These are phyloP conservation scores for Cyberlindnera mycetangii DNA, from an alignment of 805 yeast genomes.

Conservation along the genomic window DNA sequence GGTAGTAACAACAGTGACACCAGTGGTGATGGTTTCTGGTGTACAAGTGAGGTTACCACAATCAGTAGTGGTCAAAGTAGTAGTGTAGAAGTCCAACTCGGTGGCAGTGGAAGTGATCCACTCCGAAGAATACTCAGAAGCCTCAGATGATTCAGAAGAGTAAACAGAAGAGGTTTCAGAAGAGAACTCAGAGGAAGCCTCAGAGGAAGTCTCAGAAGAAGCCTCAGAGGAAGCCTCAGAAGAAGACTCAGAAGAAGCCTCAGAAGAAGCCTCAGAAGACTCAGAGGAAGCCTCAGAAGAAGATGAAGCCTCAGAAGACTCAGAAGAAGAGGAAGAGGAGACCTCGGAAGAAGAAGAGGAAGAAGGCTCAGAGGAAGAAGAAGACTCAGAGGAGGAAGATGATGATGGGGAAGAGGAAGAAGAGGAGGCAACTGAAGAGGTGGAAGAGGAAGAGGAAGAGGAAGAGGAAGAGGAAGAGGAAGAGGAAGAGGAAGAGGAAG, in stretches of 20 bases:
- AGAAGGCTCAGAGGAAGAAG: background rate
- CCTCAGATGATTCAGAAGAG: background rate
- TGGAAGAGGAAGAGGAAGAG: conserved; percentile 1
- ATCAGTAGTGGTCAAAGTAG: conserved; percentile 24
- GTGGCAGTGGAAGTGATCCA: conserved; percentile 30
- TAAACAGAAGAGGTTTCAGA: background rate
- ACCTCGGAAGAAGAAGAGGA: conserved; percentile 6
- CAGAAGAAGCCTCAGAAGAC: background rate
- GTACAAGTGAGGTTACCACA: conserved; percentile 19
- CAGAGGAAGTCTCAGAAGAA: conserved; percentile 8
- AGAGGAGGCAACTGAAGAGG: conserved; percentile 4
- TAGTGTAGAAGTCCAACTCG: conserved; percentile 16
- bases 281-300: conserved; percentile 7
- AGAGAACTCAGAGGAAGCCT: conserved; percentile 7
- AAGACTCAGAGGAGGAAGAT: conserved; percentile 1
- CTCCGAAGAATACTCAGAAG: conserved; percentile 1
- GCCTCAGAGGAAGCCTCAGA: conserved; percentile 7
- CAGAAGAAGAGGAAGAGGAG: conserved; percentile 9
- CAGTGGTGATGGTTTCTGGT: conserved; percentile 25
- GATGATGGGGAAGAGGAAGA: conserved; percentile 3
- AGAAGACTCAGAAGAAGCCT: conserved; percentile 1
- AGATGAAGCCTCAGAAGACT: conserved; percentile 8
- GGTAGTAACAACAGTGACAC: conserved; percentile 28
- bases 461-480: conserved; percentile 7
- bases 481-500: conserved; percentile 18